These are phyloP conservation scores for Aspergillus uvarum DNA, from an alignment of 2,329 filamentous ascomycete genomes.

Conservation along the genomic window DNA sequence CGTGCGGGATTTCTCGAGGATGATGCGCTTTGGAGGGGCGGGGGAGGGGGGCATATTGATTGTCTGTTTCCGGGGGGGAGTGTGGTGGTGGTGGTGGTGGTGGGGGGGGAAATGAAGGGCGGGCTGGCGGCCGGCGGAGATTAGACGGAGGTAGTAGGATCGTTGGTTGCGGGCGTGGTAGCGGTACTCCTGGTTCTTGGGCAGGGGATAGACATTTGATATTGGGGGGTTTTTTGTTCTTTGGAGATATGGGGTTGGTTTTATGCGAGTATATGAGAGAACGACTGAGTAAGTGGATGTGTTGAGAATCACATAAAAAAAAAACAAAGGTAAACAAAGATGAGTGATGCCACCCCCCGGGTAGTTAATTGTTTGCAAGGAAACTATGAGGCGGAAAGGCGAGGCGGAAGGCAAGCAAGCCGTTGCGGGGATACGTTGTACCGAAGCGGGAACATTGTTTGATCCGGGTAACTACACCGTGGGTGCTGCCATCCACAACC, in stretches of 20 bases:
- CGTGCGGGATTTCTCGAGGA: slow-evolving; percentile 40
- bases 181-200: not conserved
- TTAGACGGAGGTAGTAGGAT: not conserved
- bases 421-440: slow-evolving; percentile 32
- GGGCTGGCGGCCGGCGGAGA: not conserved
- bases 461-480: not conserved
- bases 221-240: too few relatives aligned
- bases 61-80: not conserved
- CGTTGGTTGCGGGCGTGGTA: not conserved
- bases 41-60: too few relatives aligned
- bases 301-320: not conserved
- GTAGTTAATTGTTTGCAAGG: not conserved
- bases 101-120: not conserved
- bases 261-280: not conserved
- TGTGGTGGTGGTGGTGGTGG: too few relatives aligned
- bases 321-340: not conserved
- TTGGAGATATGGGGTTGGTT: not conserved
- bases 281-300: not conserved
- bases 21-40: slow-evolving; percentile 23
- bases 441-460: slow-evolving; percentile 20
- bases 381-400: not conserved
- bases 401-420: slow-evolving; percentile 6
- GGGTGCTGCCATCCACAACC: not conserved
- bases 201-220: not conserved
- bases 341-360: not conserved